phyloP scores from a whole-genome alignment of 495 filamentous ascomycete species.

The Penicillium paradoxum region DNA sequence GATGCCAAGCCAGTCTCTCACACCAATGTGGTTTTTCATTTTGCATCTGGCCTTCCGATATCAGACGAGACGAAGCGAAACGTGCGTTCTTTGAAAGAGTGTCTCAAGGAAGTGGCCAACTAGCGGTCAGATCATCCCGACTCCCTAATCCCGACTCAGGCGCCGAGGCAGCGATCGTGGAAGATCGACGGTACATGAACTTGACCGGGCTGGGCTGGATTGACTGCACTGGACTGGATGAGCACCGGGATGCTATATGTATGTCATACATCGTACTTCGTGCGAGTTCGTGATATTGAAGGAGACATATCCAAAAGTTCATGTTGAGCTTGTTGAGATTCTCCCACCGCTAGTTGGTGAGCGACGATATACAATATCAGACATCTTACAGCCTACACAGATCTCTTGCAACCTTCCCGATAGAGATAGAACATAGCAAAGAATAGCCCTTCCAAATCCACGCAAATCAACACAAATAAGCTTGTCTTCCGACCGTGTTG shows the following conservation, averaged over 20 bases:
- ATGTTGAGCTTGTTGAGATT: not conserved
- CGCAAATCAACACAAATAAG: not conserved
- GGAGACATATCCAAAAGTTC: not conserved
- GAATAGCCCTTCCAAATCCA: too few species aligned
- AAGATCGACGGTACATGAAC: slow-evolving; percentile 1
- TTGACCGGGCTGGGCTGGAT: too few species aligned
- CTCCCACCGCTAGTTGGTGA: not conserved
- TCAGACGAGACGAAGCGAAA: not conserved
- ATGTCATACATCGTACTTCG: slow-evolving; percentile 2
- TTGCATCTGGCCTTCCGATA: too few species aligned
- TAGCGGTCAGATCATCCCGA: not conserved
- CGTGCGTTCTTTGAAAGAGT: too few species aligned
- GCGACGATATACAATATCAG: not conserved
- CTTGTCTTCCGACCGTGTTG: not conserved
- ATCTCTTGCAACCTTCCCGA: too few species aligned
- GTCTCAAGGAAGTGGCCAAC: not conserved
- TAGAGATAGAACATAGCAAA: not conserved
- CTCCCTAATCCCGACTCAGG: not conserved
- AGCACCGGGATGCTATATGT: not conserved
- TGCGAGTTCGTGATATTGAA: not conserved
- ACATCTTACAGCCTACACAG: not conserved
- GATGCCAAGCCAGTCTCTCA: not conserved
- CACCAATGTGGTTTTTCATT: not conserved
- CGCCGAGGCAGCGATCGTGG: not conserved
- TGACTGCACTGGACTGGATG: not conserved